Percentiles rank a stretch among this genome's conserved stretches.
These are phyloP conservation scores for Phlegmacium glaucopus DNA, from an alignment of 768 basidiomycete species.

Conservation along the genomic window DNA sequence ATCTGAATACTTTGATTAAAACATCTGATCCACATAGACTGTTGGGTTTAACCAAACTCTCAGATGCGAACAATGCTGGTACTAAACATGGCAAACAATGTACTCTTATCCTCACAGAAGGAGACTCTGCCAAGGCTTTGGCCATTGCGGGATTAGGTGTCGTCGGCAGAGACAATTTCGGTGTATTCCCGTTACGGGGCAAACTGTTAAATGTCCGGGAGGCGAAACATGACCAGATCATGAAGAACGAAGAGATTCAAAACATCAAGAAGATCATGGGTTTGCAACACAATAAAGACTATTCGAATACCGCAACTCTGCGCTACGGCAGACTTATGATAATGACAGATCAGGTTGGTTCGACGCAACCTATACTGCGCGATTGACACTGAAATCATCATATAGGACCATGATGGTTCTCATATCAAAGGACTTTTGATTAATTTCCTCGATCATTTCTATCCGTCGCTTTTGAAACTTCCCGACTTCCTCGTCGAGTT, in stretches of 20 bases:
- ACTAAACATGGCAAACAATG: slow-evolving; percentile 76
- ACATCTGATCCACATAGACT: slow-evolving; percentile 46
- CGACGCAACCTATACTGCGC: neutral
- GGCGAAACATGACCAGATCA: slow-evolving; percentile 91
- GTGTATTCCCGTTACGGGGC: slow-evolving; percentile 96
- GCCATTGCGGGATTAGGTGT: slow-evolving; percentile 94
- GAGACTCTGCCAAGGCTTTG: slow-evolving; percentile 97
- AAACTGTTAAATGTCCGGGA: slow-evolving; percentile 97
- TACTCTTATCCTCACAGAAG: slow-evolving; percentile 96
- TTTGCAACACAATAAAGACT: slow-evolving; percentile 90
- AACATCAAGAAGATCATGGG: slow-evolving; percentile 99
- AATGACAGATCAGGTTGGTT: slow-evolving; percentile 95
- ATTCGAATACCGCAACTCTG: slow-evolving; percentile 60
- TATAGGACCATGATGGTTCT: slow-evolving; percentile 98
- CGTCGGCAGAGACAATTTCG: slow-evolving; percentile 94
- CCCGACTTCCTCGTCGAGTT: slow-evolving; percentile 96
- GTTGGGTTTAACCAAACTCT: slow-evolving; percentile 86
- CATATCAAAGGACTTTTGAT: slow-evolving; percentile 99
- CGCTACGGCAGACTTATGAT: slow-evolving; percentile 97
- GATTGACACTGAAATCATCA: neutral
- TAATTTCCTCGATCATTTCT: slow-evolving; percentile 97
- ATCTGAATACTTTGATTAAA: neutral
- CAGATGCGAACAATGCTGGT: slow-evolving; percentile 97
- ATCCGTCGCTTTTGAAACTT: slow-evolving; percentile 87
- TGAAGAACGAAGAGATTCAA: slow-evolving; percentile 97